Base-by-base conservation (phyloP, 768 basidiomycete genomes). In the Dioszegia crocea region DNA sequence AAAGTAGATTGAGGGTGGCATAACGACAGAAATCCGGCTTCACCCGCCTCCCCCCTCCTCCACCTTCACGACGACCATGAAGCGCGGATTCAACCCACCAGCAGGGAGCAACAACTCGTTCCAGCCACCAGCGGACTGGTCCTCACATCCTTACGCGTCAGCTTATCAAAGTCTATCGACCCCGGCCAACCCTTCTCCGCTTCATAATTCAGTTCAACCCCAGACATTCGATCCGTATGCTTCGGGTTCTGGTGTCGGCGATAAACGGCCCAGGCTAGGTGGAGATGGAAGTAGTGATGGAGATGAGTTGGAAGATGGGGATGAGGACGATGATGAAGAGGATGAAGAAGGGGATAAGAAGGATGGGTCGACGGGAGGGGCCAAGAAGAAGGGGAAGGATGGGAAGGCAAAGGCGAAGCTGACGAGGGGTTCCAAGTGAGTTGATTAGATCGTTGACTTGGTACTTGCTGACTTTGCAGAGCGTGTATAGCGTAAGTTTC, bases 401-500 rank as follows among this genome's bases (percentile, higher is more conserved):
- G 63, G 66, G 41, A 71, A 71, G 50, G 59, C 58, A 26, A 72
- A 72, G 59, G 66, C 64, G 52, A 76, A 75, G 50, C 64, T 76
- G 67, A 76, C 75, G 8, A 57, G 75, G 48, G 75, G 75, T 12
- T 71, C 68, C 3, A 67, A 70, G 73, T 75, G 63, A 67, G 73
- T 62, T 27, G 11, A 24, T 29, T 17, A 17, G 10, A 3, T 9
- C 16, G 26, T 30, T 6, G 16, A 2, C 33, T 9, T 4, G 3
- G 27, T 9, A 47, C 52, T 21, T 49, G 33, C 51, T 31, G 24
- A 38, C 29, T 19, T 39, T 33, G 2, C 33, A 64, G 66, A 52
- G 69, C 67, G 40, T 68, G 69, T 61, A 66, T 68, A 29, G 65
- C 67, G 41, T 62, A 26, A 46, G 59, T 61, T 33, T 23, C 10